phyloP scores from a whole-genome alignment of 2,329 filamentous ascomycete genomes.

The Aspergillus novofumigatus region DNA sequence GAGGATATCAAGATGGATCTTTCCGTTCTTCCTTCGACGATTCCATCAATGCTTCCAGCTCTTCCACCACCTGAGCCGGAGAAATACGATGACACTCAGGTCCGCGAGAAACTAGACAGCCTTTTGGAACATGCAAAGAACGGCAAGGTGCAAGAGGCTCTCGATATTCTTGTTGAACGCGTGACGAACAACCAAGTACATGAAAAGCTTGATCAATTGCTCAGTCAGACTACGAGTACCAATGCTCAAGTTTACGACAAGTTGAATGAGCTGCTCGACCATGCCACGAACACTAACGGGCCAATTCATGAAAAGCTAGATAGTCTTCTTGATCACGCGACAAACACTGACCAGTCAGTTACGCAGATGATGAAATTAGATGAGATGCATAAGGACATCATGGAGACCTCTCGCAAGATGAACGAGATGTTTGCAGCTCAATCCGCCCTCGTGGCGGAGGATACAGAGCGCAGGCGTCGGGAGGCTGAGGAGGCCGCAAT shows the following conservation, averaged over 20 bases:
- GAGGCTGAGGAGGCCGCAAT: slow-evolving; percentile 75
- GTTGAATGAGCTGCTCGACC: slow-evolving; percentile 45
- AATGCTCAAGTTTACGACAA: slow-evolving; percentile 54
- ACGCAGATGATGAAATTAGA: slow-evolving; percentile 78
- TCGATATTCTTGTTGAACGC: slow-evolving; percentile 45
- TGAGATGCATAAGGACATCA: slow-evolving; percentile 82
- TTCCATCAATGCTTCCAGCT: slow-evolving; percentile 56
- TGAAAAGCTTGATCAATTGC: slow-evolving; percentile 53
- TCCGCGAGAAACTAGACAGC: slow-evolving; percentile 54
- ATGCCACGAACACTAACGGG: slow-evolving; percentile 25
- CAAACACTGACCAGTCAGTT: slow-evolving; percentile 64
- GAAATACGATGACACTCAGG: slow-evolving; percentile 58
- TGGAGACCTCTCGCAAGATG: slow-evolving; percentile 77
- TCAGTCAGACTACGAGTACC: slow-evolving; percentile 28
- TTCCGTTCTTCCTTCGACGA: slow-evolving; percentile 46
- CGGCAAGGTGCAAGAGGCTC: slow-evolving; percentile 55
- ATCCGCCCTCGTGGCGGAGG: slow-evolving; percentile 58
- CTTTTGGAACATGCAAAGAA: slow-evolving; percentile 44
- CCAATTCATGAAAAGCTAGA: slow-evolving; percentile 34
- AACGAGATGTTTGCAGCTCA: slow-evolving; percentile 59
- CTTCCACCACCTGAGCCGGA: slow-evolving; percentile 46
- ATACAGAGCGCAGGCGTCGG: slow-evolving; percentile 73
- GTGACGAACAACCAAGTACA: slow-evolving; percentile 53
- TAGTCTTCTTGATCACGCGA: slow-evolving; percentile 48
- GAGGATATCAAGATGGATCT: slow-evolving; percentile 58